Base-by-base conservation (phyloP, 2,329 filamentous ascomycete genomes). In the Ophiocordyceps camponoti-leonardi region DNA sequence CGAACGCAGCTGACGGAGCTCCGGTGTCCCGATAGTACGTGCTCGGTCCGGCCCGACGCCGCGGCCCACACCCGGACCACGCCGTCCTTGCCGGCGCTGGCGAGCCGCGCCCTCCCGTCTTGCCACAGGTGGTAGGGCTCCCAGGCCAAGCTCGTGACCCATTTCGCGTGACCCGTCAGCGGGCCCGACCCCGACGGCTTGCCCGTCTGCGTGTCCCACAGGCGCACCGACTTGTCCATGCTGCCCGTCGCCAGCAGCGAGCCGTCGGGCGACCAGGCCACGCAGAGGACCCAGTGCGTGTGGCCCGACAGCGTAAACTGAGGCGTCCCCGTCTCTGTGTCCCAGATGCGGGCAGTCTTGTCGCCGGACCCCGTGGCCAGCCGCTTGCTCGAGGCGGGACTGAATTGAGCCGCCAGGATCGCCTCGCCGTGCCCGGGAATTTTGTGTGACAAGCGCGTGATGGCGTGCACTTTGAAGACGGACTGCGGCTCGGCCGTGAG, bases 401-500 rank as follows among this genome's bases (percentile, higher is more conserved):
- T 92, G 62, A 95, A 96, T 37, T 88, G 79, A 2, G 84, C 81
- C 28, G 84, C 77, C 20, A 96, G 70, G 53, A 96, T 96, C 3
- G 88, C 81, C 61, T 94, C 84, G 37, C 87, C 88, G 62, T 98
- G 92, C 13, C 92, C 92, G 4, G 83, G 80, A 52, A 96, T 93
- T 45, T 80, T 80, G 49, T 88, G 84, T 7, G 88, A 83, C 66
- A 92, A 90, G 61, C 92, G 76, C 43, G 88, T 90, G 40, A 95
- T 87, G 12, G 86, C 83, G 55, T 92, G 87, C 22, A 96, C 92
- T 55, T 83, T 81, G 69, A 95, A 96, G 0, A 96, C 83, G 20
- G 90, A 86, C 62, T 98, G 90, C 0, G 92, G 90, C 56, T 79
- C 75, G 41, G 77, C 76, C 35, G 71, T 72, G 23, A 81, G 67